Conservation (phyloP, 768 basidiomycete genomes). For the Auricularia cornea region DNA sequence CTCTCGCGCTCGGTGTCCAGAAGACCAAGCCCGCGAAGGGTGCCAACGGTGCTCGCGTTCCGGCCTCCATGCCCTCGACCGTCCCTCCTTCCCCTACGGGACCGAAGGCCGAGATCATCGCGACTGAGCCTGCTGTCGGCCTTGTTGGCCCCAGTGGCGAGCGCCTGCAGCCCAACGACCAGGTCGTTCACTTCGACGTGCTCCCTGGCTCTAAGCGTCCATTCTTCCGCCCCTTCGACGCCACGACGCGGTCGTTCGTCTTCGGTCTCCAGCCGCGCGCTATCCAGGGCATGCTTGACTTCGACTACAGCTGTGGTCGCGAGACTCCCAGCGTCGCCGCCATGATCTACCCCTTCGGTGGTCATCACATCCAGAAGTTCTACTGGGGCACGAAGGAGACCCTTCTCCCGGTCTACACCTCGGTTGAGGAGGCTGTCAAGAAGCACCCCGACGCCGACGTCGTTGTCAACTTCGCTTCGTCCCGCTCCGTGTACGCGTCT, state of each 20-base stretch:
- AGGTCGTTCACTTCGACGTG: conserved; percentile 82
- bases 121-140: conserved; percentile 43
- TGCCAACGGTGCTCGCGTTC: conserved; percentile 12
- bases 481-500: conserved; percentile 87
- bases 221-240: conserved; percentile 87
- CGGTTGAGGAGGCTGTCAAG: conserved; percentile 77
- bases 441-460: conserved; percentile 98
- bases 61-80: conserved; percentile 34
- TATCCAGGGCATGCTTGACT: conserved; percentile 98
- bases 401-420: conserved; percentile 93
- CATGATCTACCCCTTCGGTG: conserved; percentile 99
- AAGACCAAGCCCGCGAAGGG: conserved; percentile 33
- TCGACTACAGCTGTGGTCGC: conserved; percentile 97
- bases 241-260: conserved; percentile 89
- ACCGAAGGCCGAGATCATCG: conserved; percentile 31
- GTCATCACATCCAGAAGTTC: conserved; percentile 99
- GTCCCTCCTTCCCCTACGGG: conserved; percentile 36
- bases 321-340: conserved; percentile 87
- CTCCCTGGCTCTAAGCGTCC: conserved; percentile 45
- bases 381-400: conserved; percentile 99
- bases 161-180: conserved; percentile 77
- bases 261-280: conserved; percentile 98
- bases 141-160: conserved; percentile 68
- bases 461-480: conserved; percentile 95
- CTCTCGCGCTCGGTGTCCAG: conserved; percentile 89